Conservation (phyloP, 495 filamentous ascomycete species). For the Tuber indicum region DNA sequence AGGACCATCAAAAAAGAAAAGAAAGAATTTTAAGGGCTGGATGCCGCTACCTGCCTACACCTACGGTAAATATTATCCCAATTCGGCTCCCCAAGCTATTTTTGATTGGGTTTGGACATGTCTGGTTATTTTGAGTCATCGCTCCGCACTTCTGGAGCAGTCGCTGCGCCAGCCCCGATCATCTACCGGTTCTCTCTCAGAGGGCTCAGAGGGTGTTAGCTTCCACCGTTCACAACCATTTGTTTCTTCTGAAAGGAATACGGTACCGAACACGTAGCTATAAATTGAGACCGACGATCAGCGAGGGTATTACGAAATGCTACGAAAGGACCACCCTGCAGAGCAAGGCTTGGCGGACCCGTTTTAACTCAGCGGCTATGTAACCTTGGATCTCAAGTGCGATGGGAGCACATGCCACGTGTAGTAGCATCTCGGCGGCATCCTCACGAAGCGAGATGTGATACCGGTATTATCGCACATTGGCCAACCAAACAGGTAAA, state of each 20-base stretch:
- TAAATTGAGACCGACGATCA: background rate
- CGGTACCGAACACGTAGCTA: background rate
- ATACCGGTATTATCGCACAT: background rate
- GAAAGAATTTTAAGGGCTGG: background rate
- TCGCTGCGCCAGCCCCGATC: background rate
- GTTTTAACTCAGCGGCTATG: background rate
- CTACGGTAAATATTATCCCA: background rate
- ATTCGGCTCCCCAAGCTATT: background rate
- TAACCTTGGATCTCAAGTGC: background rate
- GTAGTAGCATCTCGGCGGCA: background rate
- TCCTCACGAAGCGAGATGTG: background rate
- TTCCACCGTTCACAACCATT: background rate
- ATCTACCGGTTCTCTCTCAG: background rate
- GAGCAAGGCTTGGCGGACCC: background rate
- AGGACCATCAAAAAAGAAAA: background rate
- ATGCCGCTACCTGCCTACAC: background rate
- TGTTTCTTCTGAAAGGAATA: background rate
- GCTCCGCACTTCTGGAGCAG: background rate
- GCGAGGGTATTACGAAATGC: background rate
- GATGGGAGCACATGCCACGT: background rate
- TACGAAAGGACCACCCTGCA: background rate
- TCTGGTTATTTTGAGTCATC: conserved; percentile 1
- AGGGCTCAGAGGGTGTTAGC: background rate
- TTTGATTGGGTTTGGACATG: background rate
- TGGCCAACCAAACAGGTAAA: background rate